phyloP scores from a whole-genome alignment of 495 filamentous ascomycete species.

The Aspergillus mulundensis region DNA sequence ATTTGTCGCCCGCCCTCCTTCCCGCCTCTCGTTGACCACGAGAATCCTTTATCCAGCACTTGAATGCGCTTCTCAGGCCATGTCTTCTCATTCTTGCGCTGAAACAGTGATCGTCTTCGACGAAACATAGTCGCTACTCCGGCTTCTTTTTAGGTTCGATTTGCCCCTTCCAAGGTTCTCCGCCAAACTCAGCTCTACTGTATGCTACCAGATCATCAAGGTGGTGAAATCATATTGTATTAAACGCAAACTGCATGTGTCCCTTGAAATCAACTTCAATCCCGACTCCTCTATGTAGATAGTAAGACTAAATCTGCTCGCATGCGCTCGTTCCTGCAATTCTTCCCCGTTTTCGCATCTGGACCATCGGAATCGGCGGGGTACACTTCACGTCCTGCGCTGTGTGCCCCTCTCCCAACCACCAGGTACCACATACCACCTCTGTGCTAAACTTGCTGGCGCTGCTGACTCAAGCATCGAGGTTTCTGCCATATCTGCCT shows the following conservation, averaged over 20 bases:
- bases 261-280: not conserved
- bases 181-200: not conserved
- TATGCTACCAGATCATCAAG: not conserved
- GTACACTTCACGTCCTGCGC: conserved; percentile 6
- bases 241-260: not conserved
- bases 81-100: not conserved
- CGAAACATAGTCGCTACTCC: not conserved
- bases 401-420: conserved; percentile 4
- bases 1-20: conserved; percentile 32
- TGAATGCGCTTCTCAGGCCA: not conserved
- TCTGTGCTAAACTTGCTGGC: not conserved
- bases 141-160: not conserved
- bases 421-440: not conserved
- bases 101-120: conserved; percentile 3
- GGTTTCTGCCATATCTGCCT: not conserved
- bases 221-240: not conserved
- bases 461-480: not conserved
- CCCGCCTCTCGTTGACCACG: not conserved
- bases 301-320: not conserved
- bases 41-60: not conserved
- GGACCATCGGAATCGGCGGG: not conserved
- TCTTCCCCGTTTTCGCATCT: not conserved
- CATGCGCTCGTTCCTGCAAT: not conserved
- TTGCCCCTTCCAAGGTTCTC: not conserved
- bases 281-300: not conserved